These are phyloP conservation scores for Eucalyptus dawsonii DNA, from an alignment of 345 rosid species.

Conservation along the genomic window DNA sequence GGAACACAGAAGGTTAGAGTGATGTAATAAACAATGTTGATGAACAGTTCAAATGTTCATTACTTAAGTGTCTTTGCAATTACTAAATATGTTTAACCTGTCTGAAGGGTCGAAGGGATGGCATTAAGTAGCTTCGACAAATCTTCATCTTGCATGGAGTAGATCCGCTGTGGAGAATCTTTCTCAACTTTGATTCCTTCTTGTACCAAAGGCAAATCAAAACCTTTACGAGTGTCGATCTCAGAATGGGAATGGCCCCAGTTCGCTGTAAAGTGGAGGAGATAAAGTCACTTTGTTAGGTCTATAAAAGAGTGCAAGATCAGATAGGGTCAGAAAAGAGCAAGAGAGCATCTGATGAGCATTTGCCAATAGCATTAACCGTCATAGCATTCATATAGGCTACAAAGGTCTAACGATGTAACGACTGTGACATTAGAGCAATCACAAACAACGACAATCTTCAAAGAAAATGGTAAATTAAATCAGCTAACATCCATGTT, in stretches of 20 bases:
- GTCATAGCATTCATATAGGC: neutral
- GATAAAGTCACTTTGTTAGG: neutral
- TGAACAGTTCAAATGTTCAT: neutral
- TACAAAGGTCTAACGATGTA: neutral
- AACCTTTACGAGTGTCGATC: neutral
- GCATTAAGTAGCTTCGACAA: conserved; percentile 20
- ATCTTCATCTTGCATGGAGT: conserved; percentile 37
- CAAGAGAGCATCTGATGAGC: neutral
- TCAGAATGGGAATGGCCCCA: neutral
- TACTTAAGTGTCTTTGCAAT: neutral
- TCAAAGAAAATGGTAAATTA: neutral
- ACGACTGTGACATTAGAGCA: neutral
- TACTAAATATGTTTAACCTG: neutral
- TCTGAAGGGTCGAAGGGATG: conserved; percentile 4
- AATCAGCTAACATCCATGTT: neutral
- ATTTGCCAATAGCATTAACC: neutral
- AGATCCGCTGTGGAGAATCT: conserved; percentile 23
- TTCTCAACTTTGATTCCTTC: conserved; percentile 21
- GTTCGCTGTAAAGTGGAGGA: neutral
- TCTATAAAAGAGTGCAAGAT: neutral
- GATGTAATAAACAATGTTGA: neutral
- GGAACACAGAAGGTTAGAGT: neutral
- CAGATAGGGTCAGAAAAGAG: neutral
- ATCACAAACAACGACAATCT: neutral
- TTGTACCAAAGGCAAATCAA: neutral